Evolutionary conservation across 768 basidiomycete species (phyloP).

Genomic region (Lactarius sanguifluus): DNA sequence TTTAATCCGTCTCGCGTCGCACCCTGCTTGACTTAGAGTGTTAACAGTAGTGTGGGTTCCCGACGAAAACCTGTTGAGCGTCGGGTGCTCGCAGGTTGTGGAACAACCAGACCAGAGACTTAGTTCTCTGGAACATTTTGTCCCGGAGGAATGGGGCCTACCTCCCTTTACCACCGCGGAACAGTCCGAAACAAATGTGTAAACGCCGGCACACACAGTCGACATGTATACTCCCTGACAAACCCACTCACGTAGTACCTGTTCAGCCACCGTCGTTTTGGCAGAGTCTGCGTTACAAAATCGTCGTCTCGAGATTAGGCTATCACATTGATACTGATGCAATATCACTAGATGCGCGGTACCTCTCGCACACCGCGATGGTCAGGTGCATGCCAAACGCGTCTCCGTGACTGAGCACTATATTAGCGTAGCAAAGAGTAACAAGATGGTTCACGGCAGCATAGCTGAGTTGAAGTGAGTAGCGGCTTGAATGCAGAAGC

Average conservation of each 20-base stretch:
- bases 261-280: not conserved
- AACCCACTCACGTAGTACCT: not conserved
- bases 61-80: constrained; percentile 60
- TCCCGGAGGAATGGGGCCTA: constrained; percentile 79
- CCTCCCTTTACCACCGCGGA: constrained; percentile 52
- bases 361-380: too few relatives aligned
- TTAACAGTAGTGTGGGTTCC: constrained; percentile 80
- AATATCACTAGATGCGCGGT: too few relatives aligned
- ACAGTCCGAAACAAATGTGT: not conserved
- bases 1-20: not conserved
- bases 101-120: constrained; percentile 61
- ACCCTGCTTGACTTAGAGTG: not conserved
- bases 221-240: not conserved
- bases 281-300: not conserved
- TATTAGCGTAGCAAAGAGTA: not conserved
- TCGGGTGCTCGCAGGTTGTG: constrained; percentile 41
- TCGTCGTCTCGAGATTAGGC: not conserved
- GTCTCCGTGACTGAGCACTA: not conserved
- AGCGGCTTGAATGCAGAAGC: not conserved
- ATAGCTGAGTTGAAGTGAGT: not conserved
- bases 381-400: too few relatives aligned
- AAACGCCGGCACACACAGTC: too few relatives aligned
- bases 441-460: not conserved
- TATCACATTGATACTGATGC: too few relatives aligned
- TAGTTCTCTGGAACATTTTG: constrained; percentile 65